These are phyloP conservation scores for Dillenia turbinata DNA, from an alignment of 164 flowering plant genomes.

Conservation along the genomic window DNA sequence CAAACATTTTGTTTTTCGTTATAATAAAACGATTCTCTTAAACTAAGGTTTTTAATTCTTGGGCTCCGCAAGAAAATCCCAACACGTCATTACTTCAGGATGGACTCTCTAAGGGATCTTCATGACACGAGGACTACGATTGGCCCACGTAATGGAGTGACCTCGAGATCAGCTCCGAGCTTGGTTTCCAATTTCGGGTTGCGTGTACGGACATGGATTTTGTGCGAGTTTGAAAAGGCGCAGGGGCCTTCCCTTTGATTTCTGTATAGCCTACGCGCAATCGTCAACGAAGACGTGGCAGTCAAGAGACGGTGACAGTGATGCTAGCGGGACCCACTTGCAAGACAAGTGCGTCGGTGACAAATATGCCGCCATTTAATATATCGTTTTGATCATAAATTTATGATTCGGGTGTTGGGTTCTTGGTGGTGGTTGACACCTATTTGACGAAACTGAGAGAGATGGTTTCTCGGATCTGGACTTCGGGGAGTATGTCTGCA, in stretches of 20 bases:
- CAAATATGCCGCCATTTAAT: neutral
- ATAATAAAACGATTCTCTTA: no score
- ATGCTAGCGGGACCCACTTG: neutral
- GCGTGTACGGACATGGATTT: neutral
- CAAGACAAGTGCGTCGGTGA: no score
- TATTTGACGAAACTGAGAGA: neutral
- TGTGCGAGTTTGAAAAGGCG: no score
- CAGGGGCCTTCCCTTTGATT: neutral
- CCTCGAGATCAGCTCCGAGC: neutral
- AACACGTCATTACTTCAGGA: conserved; percentile 9
- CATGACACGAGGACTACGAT: neutral
- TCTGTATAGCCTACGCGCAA: neutral
- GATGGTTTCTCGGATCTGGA: neutral
- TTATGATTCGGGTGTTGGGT: neutral
- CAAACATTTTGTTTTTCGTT: no score
- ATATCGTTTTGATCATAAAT: neutral
- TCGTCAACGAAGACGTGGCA: neutral
- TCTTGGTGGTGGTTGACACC: neutral
- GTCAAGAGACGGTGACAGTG: neutral
- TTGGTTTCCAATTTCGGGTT: neutral
- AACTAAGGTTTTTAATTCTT: no score
- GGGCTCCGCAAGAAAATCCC: conserved; percentile 8
- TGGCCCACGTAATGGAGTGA: conserved; percentile 4
- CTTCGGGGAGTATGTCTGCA: no score
- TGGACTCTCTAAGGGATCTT: conserved; percentile 2